phyloP scores from a whole-genome alignment of 2,329 filamentous ascomycete species.

The Magnaporthales sp. region DNA sequence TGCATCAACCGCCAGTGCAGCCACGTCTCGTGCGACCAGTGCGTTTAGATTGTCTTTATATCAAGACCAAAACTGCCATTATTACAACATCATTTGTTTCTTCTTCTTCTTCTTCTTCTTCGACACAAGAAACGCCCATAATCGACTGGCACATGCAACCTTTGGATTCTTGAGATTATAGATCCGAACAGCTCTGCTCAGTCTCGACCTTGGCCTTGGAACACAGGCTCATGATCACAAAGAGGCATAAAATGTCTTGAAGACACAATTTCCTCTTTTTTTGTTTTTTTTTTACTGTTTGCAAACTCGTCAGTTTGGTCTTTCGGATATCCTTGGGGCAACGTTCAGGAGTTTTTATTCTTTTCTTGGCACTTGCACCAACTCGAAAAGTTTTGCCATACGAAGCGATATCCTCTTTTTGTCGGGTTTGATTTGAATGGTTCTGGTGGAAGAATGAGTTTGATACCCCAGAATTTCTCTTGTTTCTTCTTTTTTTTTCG shows the following conservation, averaged over 20 bases:
- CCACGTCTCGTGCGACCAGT: conserved; percentile 40
- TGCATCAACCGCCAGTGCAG: conserved; percentile 34
- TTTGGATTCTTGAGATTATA: neutral
- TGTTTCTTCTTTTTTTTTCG: neutral
- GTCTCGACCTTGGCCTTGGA: neutral
- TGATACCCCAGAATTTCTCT: neutral
- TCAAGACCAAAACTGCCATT: too few species aligned
- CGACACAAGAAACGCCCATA: neutral
- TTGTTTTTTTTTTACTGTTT: neutral
- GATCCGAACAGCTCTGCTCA: neutral
- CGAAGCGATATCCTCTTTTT: neutral
- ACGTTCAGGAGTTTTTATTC: neutral
- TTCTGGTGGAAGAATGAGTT: neutral
- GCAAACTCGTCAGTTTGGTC: neutral
- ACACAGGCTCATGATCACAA: neutral
- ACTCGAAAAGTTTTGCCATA: neutral
- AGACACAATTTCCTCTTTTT: neutral
- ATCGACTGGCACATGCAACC: neutral
- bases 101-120: neutral
- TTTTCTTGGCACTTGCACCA: neutral
- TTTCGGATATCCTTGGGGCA: neutral
- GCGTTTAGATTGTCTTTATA: conserved; percentile 19
- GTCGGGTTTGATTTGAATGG: neutral
- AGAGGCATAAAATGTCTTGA: neutral
- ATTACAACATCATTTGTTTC: too few species aligned